Percentiles rank a stretch among this genome's conserved stretches.
Evolutionary conservation across 345 rosid genomes (phyloP).

Genomic region (Lepidium africanum): DNA sequence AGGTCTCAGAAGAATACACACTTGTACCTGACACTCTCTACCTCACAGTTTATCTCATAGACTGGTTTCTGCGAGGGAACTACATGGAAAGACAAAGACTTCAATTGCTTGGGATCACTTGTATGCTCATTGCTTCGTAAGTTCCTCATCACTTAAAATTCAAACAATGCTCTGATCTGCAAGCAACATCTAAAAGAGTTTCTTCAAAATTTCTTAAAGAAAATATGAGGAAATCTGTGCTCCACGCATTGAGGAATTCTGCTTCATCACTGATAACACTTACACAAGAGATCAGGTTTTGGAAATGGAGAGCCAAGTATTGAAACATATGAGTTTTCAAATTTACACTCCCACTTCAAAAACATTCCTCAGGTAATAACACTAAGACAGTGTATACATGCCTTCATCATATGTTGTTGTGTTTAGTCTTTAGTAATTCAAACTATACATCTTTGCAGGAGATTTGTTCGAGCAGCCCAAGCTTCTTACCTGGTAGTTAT

Average conservation of each 20-base stretch:
- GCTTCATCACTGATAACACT: conserved; percentile 89
- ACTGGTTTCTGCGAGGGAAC: conserved; percentile 65
- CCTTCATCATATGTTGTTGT: background rate
- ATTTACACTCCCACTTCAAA: conserved; percentile 64
- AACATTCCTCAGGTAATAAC: conserved; percentile 71
- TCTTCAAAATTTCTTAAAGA: conserved; percentile 29
- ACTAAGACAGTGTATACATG: background rate
- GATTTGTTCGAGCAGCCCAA: conserved; percentile 84
- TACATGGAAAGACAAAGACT: conserved; percentile 63
- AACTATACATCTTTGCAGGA: conserved; percentile 46
- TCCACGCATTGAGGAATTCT: conserved; percentile 80
- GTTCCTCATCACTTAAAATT: conserved; percentile 18
- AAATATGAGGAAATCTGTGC: conserved; percentile 90
- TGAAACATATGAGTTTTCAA: conserved; percentile 65
- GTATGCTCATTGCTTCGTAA: conserved; percentile 96
- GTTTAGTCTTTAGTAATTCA: background rate
- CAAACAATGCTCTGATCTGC: background rate
- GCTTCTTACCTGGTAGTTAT: conserved; percentile 54
- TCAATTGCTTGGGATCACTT: conserved; percentile 93
- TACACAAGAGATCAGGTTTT: conserved; percentile 66
- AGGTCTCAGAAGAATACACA: conserved; percentile 93
- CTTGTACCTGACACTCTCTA: conserved; percentile 83
- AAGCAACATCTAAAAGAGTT: conserved; percentile 7
- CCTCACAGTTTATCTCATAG: conserved; percentile 76
- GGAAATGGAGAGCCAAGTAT: conserved; percentile 61